These are phyloP conservation scores for Brassica juncea DNA, from an alignment of 345 rosid genomes.

Conservation along the genomic window DNA sequence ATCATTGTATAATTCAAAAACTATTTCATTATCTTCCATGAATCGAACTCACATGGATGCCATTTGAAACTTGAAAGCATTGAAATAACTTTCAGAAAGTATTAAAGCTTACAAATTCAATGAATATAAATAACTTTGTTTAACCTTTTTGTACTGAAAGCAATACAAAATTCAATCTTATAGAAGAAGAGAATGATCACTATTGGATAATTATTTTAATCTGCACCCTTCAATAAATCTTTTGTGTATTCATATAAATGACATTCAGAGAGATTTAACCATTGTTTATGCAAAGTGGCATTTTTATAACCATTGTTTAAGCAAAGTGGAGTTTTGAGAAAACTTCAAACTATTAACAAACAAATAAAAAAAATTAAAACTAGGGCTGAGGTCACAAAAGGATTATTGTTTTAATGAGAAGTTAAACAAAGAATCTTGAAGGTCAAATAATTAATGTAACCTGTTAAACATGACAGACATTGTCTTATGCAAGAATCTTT, in stretches of 20 bases:
- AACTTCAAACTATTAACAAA: constrained; percentile 33
- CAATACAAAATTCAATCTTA: constrained; percentile 35
- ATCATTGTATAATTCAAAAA: constrained; percentile 20
- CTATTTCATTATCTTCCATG: constrained; percentile 15
- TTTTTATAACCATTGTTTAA: neutral
- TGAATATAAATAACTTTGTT: constrained; percentile 8
- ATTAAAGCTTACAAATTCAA: constrained; percentile 23
- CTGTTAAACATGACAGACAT: constrained; percentile 42
- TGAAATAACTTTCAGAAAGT: constrained; percentile 32
- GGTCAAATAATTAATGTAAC: constrained; percentile 40
- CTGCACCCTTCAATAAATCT: neutral
- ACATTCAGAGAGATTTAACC: neutral
- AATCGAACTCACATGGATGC: constrained; percentile 39
- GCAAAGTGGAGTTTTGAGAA: constrained; percentile 22
- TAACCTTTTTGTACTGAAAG: constrained; percentile 29
- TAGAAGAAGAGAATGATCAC: constrained; percentile 3
- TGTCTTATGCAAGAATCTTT: constrained; percentile 43
- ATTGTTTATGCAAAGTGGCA: constrained; percentile 15
- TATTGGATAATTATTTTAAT: constrained; percentile 28
- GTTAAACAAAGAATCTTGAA: constrained; percentile 42
- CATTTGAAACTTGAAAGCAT: constrained; percentile 34
- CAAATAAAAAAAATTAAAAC: constrained; percentile 12
- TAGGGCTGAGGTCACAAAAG: constrained; percentile 45
- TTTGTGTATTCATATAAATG: neutral
- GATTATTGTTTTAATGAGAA: constrained; percentile 31